Base-by-base conservation (phyloP, 2,329 filamentous ascomycete genomes). In the Metarhizium rileyi region DNA sequence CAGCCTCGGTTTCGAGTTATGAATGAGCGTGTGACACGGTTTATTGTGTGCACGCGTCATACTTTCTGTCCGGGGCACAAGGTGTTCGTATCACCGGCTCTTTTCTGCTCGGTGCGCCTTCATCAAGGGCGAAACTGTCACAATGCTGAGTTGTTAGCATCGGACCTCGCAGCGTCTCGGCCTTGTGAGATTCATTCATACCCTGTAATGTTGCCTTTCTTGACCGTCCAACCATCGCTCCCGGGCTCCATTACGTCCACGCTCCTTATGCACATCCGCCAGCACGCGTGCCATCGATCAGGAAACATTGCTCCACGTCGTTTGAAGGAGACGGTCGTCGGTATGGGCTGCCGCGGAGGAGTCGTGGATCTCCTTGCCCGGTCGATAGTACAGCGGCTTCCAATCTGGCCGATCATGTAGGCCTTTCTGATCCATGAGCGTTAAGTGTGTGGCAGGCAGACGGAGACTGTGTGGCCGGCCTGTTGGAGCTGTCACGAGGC, bases 351-450 rank as follows among this genome's bases (percentile, higher is more conserved):
- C 85, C 85, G 87, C 81, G 49, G 68, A 64, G 30, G 66, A 67
- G 44, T 66, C 66, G 52, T 71, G 66, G 25, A 67, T 62, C 14
- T 63, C 63, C 33, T 63, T 52, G 23, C 64, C 72, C 14, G 78
- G 78, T 1, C 85, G 85, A 71, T 90, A 95, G 72, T 95, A 95
- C 26, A 80, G 76, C 8, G 90, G 90, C 64, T 84, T 88, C 53
- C 95, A 79, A 86, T 86, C 65, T 90, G 85, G 50, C 90, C 90
- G 60, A 96, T 90, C 61, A 97, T 86, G 68, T 97, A 91, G 3
- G 93, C 91, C 74, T 98, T 98, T 59, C 90, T 90, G 61, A 98
- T 96, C 93, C 93, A 98, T 50, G 89, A 95, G 54, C 91, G 83
- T 70, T 98, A 93, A 7, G 84, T 84, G 66, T 96, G 81, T 1